phyloP scores from a whole-genome alignment of 495 filamentous ascomycete genomes.

The Daldinia decipiens region DNA sequence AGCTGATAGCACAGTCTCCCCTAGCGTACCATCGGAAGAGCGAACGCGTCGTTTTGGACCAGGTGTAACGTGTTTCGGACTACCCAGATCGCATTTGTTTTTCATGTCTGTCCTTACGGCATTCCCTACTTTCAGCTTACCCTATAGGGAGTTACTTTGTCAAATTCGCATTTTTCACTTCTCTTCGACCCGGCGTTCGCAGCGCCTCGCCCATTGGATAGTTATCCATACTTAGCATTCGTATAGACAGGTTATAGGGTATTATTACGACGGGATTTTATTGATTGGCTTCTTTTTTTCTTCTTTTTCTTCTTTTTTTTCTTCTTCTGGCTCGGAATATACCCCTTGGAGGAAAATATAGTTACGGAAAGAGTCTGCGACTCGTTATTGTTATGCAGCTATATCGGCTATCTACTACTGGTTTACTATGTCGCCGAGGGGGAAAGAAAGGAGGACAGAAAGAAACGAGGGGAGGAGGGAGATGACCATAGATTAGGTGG shows the following conservation, averaged over 20 bases:
- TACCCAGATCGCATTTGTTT: background rate
- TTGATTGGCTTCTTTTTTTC: background rate
- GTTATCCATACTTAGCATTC: background rate
- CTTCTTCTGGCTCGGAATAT: constrained; percentile 24
- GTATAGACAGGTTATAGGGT: constrained; percentile 7
- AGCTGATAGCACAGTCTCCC: constrained; percentile 23
- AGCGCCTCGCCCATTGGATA: constrained; percentile 9
- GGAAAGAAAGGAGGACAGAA: background rate
- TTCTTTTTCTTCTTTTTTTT: background rate
- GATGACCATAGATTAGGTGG: background rate
- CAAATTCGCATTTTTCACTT: background rate
- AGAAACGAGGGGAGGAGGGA: background rate
- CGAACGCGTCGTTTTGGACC: constrained; percentile 59
- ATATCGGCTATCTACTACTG: constrained; percentile 12
- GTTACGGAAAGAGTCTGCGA: constrained; percentile 39
- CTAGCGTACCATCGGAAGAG: constrained; percentile 55
- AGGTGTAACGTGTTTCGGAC: constrained; percentile 21
- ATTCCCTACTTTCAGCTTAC: background rate
- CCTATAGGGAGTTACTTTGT: background rate
- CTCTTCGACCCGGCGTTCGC: constrained; percentile 15
- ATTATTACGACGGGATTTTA: background rate
- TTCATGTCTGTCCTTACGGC: background rate
- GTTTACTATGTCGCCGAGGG: constrained; percentile 14
- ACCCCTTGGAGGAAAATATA: constrained; percentile 31
- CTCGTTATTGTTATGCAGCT: constrained; percentile 32